Conservation (phyloP, 768 basidiomycete genomes). For the Leccinum rimulosum region DNA sequence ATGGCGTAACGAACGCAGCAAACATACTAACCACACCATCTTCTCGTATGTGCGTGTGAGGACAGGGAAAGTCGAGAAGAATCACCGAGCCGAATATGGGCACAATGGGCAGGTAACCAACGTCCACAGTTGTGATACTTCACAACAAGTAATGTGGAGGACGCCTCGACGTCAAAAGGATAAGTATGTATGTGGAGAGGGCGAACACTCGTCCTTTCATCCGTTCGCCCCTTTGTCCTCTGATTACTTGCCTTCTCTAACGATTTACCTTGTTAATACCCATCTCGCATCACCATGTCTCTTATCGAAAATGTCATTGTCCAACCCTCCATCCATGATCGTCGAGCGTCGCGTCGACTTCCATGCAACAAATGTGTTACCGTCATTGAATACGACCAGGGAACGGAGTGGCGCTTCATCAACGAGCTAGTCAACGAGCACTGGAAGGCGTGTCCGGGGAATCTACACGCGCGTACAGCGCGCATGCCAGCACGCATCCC, state of each 20-base stretch:
- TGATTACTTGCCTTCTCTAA: not conserved
- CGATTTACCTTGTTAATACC: slow-evolving; percentile 13
- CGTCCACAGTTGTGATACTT: slow-evolving; percentile 23
- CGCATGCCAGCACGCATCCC: slow-evolving; percentile 11
- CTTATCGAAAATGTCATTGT: slow-evolving; percentile 9
- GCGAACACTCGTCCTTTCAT: slow-evolving; percentile 4
- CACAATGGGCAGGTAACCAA: slow-evolving; percentile 20
- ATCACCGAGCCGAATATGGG: slow-evolving; percentile 14
- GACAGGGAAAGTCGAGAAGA: slow-evolving; percentile 19
- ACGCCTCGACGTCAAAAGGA: slow-evolving; percentile 24
- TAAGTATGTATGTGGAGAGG: not conserved
- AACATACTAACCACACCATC: slow-evolving; percentile 21
- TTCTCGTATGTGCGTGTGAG: slow-evolving; percentile 14
- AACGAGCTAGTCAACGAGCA: slow-evolving; percentile 28
- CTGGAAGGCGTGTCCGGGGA: slow-evolving; percentile 26
- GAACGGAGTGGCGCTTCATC: slow-evolving; percentile 26
- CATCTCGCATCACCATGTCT: slow-evolving; percentile 17
- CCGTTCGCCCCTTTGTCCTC: not conserved
- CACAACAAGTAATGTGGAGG: slow-evolving; percentile 33
- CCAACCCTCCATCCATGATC: slow-evolving; percentile 11
- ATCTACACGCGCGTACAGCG: slow-evolving; percentile 13
- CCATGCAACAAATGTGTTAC: slow-evolving; percentile 28
- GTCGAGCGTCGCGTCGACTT: slow-evolving; percentile 12
- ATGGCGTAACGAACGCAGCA: slow-evolving; percentile 18
- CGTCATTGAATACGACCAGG: slow-evolving; percentile 27